Evolutionary conservation across 306 rosid species (phyloP).

Genomic region (Vicia villosa): DNA sequence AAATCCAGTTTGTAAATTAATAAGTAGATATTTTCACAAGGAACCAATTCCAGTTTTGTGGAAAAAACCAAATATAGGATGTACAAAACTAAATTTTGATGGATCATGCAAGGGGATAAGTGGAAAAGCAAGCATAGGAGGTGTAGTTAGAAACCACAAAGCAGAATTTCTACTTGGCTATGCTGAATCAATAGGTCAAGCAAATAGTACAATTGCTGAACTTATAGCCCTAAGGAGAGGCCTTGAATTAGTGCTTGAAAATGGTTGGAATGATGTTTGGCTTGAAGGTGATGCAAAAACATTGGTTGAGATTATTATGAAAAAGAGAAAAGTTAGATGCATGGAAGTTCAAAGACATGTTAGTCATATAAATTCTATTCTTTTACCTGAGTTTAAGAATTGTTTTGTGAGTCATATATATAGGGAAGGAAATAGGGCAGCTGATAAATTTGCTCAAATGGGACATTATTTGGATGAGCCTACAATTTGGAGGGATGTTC

Average conservation of each 20-base stretch:
- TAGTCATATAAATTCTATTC: slow-evolving; percentile 47
- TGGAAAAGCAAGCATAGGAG: slow-evolving; percentile 70
- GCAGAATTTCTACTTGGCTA: slow-evolving; percentile 76
- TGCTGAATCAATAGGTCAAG: slow-evolving; percentile 64
- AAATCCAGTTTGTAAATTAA: slow-evolving; percentile 38
- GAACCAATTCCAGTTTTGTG: slow-evolving; percentile 65
- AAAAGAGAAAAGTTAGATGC: slow-evolving; percentile 51
- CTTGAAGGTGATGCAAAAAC: slow-evolving; percentile 76
- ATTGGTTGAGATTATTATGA: slow-evolving; percentile 55
- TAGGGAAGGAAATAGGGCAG: slow-evolving; percentile 74
- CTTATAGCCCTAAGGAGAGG: slow-evolving; percentile 59
- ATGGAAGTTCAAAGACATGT: slow-evolving; percentile 52
- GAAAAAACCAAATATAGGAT: slow-evolving; percentile 68
- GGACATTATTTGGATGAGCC: slow-evolving; percentile 58
- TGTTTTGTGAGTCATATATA: slow-evolving; percentile 57
- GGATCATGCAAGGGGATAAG: slow-evolving; percentile 58
- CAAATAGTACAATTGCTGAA: slow-evolving; percentile 70
- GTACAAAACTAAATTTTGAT: slow-evolving; percentile 73
- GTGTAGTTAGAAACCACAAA: slow-evolving; percentile 60
- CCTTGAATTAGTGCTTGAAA: slow-evolving; percentile 67
- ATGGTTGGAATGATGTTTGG: slow-evolving; percentile 75
- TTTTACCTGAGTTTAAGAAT: slow-evolving; percentile 43
- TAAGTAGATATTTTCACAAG: slow-evolving; percentile 49
- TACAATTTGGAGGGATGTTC: slow-evolving; percentile 50
- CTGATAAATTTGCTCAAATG: slow-evolving; percentile 69